phyloP scores from a whole-genome alignment of 2,329 filamentous ascomycete genomes.

The Trichophaea hybrida region DNA sequence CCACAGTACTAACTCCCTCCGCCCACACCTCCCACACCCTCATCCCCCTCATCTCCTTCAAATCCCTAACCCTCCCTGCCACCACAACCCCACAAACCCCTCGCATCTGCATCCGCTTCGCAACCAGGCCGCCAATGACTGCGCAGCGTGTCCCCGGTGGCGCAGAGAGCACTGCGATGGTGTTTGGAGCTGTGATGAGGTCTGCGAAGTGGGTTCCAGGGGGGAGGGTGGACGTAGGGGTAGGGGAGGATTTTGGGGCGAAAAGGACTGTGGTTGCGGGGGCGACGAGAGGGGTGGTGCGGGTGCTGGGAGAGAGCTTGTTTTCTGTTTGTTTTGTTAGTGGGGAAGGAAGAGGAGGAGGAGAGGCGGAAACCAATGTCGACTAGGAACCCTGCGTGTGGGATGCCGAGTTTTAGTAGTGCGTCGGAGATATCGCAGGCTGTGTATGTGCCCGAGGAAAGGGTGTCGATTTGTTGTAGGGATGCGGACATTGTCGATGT shows the following conservation, averaged over 20 bases:
- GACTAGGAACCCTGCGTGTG: constrained; percentile 48
- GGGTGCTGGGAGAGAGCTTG: constrained; percentile 27
- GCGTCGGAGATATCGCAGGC: constrained; percentile 46
- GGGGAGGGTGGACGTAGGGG: constrained; percentile 35
- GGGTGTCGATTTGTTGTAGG: background rate
- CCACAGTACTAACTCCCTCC: constrained; percentile 43
- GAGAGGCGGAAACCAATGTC: constrained; percentile 30
- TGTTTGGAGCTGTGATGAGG: constrained; percentile 41
- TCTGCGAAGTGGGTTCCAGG: constrained; percentile 55
- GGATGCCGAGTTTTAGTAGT: constrained; percentile 52
- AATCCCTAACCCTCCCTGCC: constrained; percentile 52
- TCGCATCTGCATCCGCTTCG: constrained; percentile 49
- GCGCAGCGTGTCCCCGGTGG: constrained; percentile 52
- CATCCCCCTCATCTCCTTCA: constrained; percentile 41
- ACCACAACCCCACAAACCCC: constrained; percentile 50
- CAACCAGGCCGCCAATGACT: constrained; percentile 64
- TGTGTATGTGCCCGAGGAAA: background rate
- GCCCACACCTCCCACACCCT: constrained; percentile 46
- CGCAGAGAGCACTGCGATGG: constrained; percentile 51
- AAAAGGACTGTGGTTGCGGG: constrained; percentile 50
- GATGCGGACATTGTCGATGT: background rate
- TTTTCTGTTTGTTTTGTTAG: constrained; percentile 21
- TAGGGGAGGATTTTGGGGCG: constrained; percentile 40
- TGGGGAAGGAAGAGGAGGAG: constrained; percentile 10
- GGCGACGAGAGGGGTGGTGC: constrained; percentile 33